Conservation (phyloP, 805 yeast species). For the Starmerella khaoyaiensis region DNA sequence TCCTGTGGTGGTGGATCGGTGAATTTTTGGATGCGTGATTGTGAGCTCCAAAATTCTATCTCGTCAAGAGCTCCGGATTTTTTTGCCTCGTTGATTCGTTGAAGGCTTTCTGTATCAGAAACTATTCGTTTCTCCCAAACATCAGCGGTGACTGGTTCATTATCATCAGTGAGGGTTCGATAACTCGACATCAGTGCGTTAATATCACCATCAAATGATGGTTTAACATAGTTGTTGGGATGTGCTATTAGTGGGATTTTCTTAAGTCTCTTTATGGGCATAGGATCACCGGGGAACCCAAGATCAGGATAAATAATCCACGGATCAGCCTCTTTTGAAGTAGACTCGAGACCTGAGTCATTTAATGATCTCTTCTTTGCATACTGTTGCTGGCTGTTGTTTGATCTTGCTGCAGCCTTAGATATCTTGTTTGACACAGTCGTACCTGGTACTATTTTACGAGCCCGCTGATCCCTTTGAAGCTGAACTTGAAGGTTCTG, state of each 20-base stretch:
- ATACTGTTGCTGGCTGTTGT: too few relatives aligned
- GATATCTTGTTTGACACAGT: too few relatives aligned
- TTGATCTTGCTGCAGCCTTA: too few relatives aligned
- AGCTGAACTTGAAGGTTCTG: slow-evolving; percentile 2
- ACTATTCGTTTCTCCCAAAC: slow-evolving; percentile 35
- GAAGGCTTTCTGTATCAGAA: slow-evolving; percentile 38
- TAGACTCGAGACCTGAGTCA: not conserved
- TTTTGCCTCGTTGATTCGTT: slow-evolving; percentile 37
- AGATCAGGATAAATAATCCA: slow-evolving; percentile 12
- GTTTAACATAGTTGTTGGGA: slow-evolving; percentile 32
- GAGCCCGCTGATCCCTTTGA: not conserved
- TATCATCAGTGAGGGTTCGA: slow-evolving; percentile 45
- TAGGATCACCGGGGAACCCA: slow-evolving; percentile 14
- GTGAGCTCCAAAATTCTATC: slow-evolving; percentile 27
- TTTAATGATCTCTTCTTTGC: too few relatives aligned
- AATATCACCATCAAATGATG: slow-evolving; percentile 33
- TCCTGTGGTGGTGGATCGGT: slow-evolving; percentile 35
- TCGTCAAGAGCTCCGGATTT: slow-evolving; percentile 24
- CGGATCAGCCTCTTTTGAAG: not conserved
- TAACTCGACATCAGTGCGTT: slow-evolving; percentile 41
- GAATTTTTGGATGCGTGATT: slow-evolving; percentile 31
- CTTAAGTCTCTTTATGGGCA: not conserved
- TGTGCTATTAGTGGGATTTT: not conserved
- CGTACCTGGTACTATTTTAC: too few relatives aligned
- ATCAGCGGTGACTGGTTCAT: slow-evolving; percentile 37